A percentile compares a stretch with the other conserved stretches of the same genome.
Evolutionary conservation across 140 eudicot genomes (phyloP).

Genomic region (Ambrosia hybrid): DNA sequence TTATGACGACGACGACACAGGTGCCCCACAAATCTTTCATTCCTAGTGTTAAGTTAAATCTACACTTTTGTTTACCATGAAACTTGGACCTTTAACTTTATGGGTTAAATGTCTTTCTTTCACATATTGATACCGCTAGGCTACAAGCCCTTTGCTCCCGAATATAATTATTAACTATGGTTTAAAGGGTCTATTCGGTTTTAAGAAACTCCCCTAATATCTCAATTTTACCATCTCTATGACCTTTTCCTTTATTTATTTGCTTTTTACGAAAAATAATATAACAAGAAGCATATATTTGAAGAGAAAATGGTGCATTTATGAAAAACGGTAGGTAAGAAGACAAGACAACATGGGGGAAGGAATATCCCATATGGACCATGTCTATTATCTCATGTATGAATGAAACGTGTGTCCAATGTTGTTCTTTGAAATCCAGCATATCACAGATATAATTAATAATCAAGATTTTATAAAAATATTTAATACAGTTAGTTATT

Average conservation of each 20-base stretch:
- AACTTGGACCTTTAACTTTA: too few relatives aligned
- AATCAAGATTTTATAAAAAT: not conserved
- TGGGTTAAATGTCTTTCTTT: too few relatives aligned
- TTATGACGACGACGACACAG: too few relatives aligned
- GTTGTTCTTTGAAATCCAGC: conserved; percentile 12
- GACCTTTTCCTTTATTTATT: not conserved
- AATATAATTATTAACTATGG: not conserved
- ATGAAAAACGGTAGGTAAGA: conserved; percentile 24
- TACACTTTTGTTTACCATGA: too few relatives aligned
- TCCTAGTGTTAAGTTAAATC: too few relatives aligned
- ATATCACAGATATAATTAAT: not conserved
- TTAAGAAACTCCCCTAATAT: not conserved
- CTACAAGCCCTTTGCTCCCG: too few relatives aligned
- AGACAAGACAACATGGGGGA: conserved; percentile 43
- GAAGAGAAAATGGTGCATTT: conserved; percentile 7
- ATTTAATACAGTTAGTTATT: not conserved
- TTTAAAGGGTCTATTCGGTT: not conserved
- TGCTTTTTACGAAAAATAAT: too few relatives aligned
- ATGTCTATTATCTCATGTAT: conserved; percentile 24
- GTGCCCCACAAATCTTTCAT: too few relatives aligned
- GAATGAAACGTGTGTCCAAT: conserved; percentile 34
- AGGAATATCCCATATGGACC: conserved; percentile 23
- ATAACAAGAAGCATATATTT: too few relatives aligned
- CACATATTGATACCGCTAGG: too few relatives aligned
- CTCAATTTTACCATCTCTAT: not conserved